Percentiles rank a stretch among this genome's conserved stretches.
These are phyloP conservation scores for Tylopilus rubrobrunneus DNA, from an alignment of 768 basidiomycete genomes.

Conservation along the genomic window DNA sequence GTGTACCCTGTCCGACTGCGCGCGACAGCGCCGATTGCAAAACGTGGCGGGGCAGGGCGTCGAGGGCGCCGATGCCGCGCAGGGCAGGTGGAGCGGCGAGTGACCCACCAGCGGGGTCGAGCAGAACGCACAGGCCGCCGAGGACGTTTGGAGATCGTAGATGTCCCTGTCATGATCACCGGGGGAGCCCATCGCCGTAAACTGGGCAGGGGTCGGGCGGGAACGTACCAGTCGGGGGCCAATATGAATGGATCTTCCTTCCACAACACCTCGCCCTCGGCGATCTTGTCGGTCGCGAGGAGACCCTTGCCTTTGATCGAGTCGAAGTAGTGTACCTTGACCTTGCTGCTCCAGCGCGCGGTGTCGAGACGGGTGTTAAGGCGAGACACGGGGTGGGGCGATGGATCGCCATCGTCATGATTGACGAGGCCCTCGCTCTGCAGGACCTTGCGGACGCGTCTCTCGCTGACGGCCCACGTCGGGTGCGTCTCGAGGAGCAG, in stretches of 20 bases:
- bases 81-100: slow-evolving; percentile 47
- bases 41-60: slow-evolving; percentile 60
- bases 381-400: slow-evolving; percentile 62
- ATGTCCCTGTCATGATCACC: slow-evolving; percentile 56
- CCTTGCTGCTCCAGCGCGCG: slow-evolving; percentile 56
- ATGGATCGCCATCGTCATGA: no score
- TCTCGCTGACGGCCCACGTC: slow-evolving; percentile 80
- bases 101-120: slow-evolving; percentile 54
- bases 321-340: slow-evolving; percentile 65
- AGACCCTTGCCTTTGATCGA: slow-evolving; percentile 79
- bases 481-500: slow-evolving; percentile 56
- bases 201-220: not conserved
- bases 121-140: slow-evolving; percentile 68
- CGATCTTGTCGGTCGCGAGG: slow-evolving; percentile 63
- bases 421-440: slow-evolving; percentile 58
- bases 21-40: slow-evolving; percentile 76
- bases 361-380: slow-evolving; percentile 64
- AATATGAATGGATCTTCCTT: slow-evolving; percentile 79
- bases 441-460: slow-evolving; percentile 69
- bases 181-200: not conserved
- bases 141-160: slow-evolving; percentile 59
- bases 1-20: slow-evolving; percentile 61
- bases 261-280: slow-evolving; percentile 75
- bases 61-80: slow-evolving; percentile 43
- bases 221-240: slow-evolving; percentile 73